These are phyloP conservation scores for Oenanthe sinensis DNA, from an alignment of 129 eudicot genomes.

Conservation along the genomic window DNA sequence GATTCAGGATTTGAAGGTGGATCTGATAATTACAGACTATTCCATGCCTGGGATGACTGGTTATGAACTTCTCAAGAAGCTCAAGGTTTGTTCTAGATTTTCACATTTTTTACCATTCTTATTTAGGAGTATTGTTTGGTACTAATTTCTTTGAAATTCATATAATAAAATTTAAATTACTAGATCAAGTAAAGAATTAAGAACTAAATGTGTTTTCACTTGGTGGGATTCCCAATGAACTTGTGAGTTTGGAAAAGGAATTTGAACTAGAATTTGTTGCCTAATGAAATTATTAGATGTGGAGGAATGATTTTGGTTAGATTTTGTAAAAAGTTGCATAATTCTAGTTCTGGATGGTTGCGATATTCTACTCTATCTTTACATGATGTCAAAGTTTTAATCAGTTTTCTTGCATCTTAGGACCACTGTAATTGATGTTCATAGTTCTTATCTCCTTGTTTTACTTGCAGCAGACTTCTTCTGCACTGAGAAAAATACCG, in stretches of 20 bases:
- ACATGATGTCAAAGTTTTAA: background rate
- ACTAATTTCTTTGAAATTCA: background rate
- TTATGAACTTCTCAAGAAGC: conserved; percentile 76
- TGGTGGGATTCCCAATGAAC: background rate
- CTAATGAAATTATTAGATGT: background rate
- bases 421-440: background rate
- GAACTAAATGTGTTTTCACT: background rate
- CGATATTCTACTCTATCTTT: background rate
- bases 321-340: no score
- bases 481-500: conserved; percentile 55
- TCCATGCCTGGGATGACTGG: conserved; percentile 99
- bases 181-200: background rate
- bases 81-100: conserved; percentile 51
- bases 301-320: no score
- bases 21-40: conserved; percentile 85
- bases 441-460: background rate
- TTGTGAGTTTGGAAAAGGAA: background rate
- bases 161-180: background rate
- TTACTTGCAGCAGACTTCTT: conserved; percentile 51
- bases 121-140: background rate
- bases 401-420: background rate
- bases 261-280: background rate
- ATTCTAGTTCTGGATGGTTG: background rate
- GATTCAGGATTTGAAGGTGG: conserved; percentile 70
- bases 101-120: background rate